These are phyloP conservation scores for Erodium chrysanthum DNA, from an alignment of 441 rosid species.

Conservation along the genomic window DNA sequence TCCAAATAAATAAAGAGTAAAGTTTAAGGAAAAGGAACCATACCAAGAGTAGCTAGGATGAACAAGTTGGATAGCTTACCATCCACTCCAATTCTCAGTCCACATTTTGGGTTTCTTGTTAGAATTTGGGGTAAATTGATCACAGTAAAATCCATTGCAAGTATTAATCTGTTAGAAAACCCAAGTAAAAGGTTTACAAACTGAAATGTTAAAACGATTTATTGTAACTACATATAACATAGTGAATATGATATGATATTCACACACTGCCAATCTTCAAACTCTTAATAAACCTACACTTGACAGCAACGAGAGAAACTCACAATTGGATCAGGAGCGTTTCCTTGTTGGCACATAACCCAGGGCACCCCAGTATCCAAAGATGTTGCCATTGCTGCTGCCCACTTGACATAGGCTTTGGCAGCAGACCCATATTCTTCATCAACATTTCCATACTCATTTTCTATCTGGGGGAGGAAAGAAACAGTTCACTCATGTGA, in stretches of 20 bases:
- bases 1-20: background rate
- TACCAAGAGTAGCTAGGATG: background rate
- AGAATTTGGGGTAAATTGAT: constrained; percentile 68
- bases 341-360: constrained; percentile 70
- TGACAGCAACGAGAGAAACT: constrained; percentile 17
- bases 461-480: constrained; percentile 43
- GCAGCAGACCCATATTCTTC: constrained; percentile 43
- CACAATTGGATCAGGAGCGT: constrained; percentile 71
- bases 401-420: constrained; percentile 50
- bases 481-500: background rate
- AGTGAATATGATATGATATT: background rate
- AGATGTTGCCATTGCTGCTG: constrained; percentile 62
- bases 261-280: background rate
- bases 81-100: constrained; percentile 80
- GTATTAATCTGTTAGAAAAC: constrained; percentile 44
- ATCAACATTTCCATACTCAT: constrained; percentile 57
- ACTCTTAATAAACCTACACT: background rate
- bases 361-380: constrained; percentile 66
- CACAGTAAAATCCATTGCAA: constrained; percentile 70
- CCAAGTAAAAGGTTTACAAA: constrained; percentile 11
- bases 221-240: background rate
- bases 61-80: constrained; percentile 29
- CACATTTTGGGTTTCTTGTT: constrained; percentile 57
- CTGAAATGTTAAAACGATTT: background rate
- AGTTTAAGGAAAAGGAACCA: background rate